Evolutionary conservation across 2,329 filamentous ascomycete genomes (phyloP).

Genomic region (Fusarium napiforme): DNA sequence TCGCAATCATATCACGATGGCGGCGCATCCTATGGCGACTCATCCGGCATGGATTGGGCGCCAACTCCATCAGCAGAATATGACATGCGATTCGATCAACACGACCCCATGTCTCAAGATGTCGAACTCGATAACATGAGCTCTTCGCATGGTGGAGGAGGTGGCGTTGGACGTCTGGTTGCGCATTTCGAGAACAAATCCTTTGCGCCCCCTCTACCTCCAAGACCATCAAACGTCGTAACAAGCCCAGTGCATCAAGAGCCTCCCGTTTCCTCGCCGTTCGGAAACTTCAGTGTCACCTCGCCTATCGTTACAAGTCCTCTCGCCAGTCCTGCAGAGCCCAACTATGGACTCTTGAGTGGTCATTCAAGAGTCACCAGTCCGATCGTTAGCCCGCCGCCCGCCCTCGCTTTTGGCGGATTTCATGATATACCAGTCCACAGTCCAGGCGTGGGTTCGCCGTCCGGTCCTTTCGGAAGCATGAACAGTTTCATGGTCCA

Average conservation of each 20-base stretch:
- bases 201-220: conserved; percentile 51
- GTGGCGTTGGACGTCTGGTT: conserved; percentile 52
- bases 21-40: conserved; percentile 43
- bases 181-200: conserved; percentile 56
- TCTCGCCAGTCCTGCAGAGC: conserved; percentile 46
- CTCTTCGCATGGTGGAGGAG: conserved; percentile 39
- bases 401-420: conserved; percentile 46
- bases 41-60: conserved; percentile 54
- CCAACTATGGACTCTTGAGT: conserved; percentile 48
- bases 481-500: conserved; percentile 49
- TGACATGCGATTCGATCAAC: conserved; percentile 45
- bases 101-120: conserved; percentile 34
- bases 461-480: conserved; percentile 47
- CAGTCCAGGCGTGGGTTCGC: conserved; percentile 44
- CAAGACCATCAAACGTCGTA: conserved; percentile 47
- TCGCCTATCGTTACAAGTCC: conserved; percentile 49
- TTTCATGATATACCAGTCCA: conserved; percentile 48
- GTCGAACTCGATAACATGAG: conserved; percentile 46
- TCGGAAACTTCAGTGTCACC: conserved; percentile 46
- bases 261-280: conserved; percentile 46
- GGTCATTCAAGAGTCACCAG: conserved; percentile 48
- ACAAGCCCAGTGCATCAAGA: conserved; percentile 43
- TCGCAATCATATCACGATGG: conserved; percentile 43
- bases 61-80: conserved; percentile 45
- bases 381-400: conserved; percentile 47